Conservation (phyloP, 2,329 filamentous ascomycete genomes). For the Chaetomiaceae sp. region DNA sequence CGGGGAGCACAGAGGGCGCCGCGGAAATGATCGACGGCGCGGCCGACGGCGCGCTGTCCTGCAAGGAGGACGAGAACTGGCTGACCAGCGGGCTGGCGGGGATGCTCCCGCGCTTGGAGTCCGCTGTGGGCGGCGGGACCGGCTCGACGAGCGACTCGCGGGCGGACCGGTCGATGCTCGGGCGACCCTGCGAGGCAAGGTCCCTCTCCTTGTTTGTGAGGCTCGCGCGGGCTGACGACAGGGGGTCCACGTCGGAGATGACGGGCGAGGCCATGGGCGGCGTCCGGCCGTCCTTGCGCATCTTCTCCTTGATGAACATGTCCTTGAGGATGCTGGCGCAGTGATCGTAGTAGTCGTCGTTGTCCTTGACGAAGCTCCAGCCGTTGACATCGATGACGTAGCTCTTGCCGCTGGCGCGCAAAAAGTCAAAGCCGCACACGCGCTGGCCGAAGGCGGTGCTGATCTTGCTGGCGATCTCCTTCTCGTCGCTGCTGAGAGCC, state of each 20-base stretch:
- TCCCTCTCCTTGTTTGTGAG: slow-evolving; percentile 29
- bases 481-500: slow-evolving; percentile 72
- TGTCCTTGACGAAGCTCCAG: slow-evolving; percentile 99
- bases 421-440: slow-evolving; percentile 91
- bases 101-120: slow-evolving; percentile 25
- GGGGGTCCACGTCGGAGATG: slow-evolving; percentile 36
- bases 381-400: slow-evolving; percentile 99
- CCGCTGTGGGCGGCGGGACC: slow-evolving; percentile 27
- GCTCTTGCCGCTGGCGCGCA: slow-evolving; percentile 82
- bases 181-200: slow-evolving; percentile 20
- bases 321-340: slow-evolving; percentile 80
- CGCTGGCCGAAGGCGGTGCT: slow-evolving; percentile 88
- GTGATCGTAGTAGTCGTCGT: slow-evolving; percentile 95
- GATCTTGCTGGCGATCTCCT: slow-evolving; percentile 82
- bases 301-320: slow-evolving; percentile 78
- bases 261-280: slow-evolving; percentile 48
- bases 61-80: slow-evolving; percentile 22
- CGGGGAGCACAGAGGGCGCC: slow-evolving; percentile 35
- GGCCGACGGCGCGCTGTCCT: slow-evolving; percentile 33
- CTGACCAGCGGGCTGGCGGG: slow-evolving; percentile 24
- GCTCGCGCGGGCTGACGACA: slow-evolving; percentile 31
- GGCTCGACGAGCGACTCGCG: slow-evolving; percentile 17
- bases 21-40: slow-evolving; percentile 38
- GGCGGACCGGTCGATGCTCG: slow-evolving; percentile 23
- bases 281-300: slow-evolving; percentile 57